A percentile compares a stretch with the other conserved stretches of the same genome.
Evolutionary conservation across 2,329 filamentous ascomycete genomes (phyloP).

Genomic region (Aspergillus flavus): DNA sequence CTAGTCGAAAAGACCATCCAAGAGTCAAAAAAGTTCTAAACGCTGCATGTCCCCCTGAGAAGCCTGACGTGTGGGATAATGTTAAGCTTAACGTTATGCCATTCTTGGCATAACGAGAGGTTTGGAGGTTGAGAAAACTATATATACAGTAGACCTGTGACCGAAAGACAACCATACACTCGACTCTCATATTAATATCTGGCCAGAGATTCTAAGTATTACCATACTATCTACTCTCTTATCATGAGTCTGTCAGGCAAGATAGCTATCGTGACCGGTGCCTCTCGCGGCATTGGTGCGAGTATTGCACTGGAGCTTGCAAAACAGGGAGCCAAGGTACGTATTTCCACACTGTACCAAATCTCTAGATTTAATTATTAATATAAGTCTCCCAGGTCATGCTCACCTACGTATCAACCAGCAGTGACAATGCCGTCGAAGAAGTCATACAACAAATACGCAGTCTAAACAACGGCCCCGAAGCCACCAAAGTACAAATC

Average conservation of each 20-base stretch:
- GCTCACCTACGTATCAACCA: background rate
- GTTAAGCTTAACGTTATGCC: background rate
- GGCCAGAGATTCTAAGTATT: background rate
- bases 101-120: background rate
- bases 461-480: background rate
- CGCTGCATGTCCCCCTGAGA: background rate
- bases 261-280: constrained; percentile 7
- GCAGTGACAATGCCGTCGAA: background rate
- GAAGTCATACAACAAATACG: background rate
- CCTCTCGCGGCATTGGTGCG: constrained; percentile 9
- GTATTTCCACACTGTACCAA: background rate
- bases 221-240: background rate
- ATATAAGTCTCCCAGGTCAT: background rate
- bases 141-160: background rate
- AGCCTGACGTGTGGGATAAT: background rate
- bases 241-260: constrained; percentile 9
- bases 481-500: background rate
- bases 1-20: background rate
- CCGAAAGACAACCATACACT: background rate
- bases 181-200: background rate
- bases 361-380: background rate
- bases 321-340: constrained; percentile 5
- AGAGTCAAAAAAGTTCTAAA: background rate
- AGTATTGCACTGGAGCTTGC: constrained; percentile 5
- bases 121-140: background rate